phyloP scores from a whole-genome alignment of 805 yeast species.

The Yarrowia sp. region DNA sequence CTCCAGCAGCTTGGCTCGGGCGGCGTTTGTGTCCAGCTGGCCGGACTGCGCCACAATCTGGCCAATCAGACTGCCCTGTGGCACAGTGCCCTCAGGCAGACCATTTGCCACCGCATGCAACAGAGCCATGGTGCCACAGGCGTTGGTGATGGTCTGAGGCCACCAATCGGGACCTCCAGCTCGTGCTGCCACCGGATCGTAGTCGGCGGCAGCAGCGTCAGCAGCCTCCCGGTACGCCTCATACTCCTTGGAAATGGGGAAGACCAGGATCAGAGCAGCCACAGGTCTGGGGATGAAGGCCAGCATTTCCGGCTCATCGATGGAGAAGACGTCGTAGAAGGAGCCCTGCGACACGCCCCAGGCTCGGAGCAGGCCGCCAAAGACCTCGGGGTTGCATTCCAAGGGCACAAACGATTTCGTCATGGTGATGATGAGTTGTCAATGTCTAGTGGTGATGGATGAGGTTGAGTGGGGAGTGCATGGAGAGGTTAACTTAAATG shows the following conservation, averaged over 20 bases:
- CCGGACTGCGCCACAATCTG: slow-evolving; percentile 36
- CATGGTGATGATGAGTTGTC: not conserved
- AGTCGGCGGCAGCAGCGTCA: slow-evolving; percentile 42
- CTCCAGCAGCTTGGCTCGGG: slow-evolving; percentile 48
- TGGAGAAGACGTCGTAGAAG: slow-evolving; percentile 79
- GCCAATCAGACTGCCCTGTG: slow-evolving; percentile 36
- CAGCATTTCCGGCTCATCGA: slow-evolving; percentile 79
- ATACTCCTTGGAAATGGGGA: slow-evolving; percentile 69
- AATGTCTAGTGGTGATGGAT: not conserved
- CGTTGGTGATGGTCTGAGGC: slow-evolving; percentile 79
- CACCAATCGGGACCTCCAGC: slow-evolving; percentile 61
- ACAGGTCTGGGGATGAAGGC: slow-evolving; percentile 81
- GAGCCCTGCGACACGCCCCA: slow-evolving; percentile 63
- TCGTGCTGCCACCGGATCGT: slow-evolving; percentile 32
- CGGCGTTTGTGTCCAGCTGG: slow-evolving; percentile 36
- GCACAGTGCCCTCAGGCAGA: slow-evolving; percentile 37
- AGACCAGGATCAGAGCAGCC: slow-evolving; percentile 69
- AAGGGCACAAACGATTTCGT: slow-evolving; percentile 59
- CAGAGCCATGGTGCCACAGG: slow-evolving; percentile 90
- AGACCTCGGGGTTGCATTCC: slow-evolving; percentile 86
- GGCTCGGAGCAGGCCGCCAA: slow-evolving; percentile 62
- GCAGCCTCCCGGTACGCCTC: slow-evolving; percentile 50
- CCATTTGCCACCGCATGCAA: slow-evolving; percentile 57
- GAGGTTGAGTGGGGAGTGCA: not conserved
- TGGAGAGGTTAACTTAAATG: too few relatives aligned